These are phyloP conservation scores for Senecio squalidus DNA, from an alignment of 140 eudicot genomes.

Conservation along the genomic window DNA sequence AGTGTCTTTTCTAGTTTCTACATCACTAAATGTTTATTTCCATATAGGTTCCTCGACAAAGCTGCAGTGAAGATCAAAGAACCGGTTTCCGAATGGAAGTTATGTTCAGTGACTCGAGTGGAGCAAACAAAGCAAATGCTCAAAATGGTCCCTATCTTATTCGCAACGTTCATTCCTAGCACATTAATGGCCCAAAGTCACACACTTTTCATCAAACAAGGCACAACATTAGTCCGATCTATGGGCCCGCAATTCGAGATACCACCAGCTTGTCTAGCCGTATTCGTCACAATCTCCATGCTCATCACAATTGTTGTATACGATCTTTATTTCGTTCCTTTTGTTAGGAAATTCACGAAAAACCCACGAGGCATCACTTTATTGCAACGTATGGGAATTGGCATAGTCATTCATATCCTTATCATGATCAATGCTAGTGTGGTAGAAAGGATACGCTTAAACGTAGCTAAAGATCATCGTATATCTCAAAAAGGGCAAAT, in stretches of 20 bases:
- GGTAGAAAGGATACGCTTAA: constrained; percentile 34
- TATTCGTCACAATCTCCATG: constrained; percentile 51
- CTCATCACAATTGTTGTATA: constrained; percentile 38
- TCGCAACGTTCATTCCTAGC: constrained; percentile 43
- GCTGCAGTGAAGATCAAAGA: constrained; percentile 44
- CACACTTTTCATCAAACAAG: constrained; percentile 61
- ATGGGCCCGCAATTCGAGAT: constrained; percentile 50
- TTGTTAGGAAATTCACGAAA: constrained; percentile 32
- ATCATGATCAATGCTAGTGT: constrained; percentile 33
- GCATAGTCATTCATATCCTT: constrained; percentile 41
- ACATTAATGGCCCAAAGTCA: constrained; percentile 36
- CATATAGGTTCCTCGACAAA: constrained; percentile 44
- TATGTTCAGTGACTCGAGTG: constrained; percentile 60
- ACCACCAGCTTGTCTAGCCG: constrained; percentile 50
- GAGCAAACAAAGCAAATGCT: constrained; percentile 70
- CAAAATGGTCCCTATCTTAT: constrained; percentile 48
- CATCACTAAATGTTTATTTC: background rate
- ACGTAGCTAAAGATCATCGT: constrained; percentile 33
- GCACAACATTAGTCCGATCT: constrained; percentile 37
- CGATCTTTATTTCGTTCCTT: constrained; percentile 43
- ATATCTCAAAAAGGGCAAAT: constrained; percentile 23
- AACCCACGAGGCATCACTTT: constrained; percentile 55
- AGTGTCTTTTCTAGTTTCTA: background rate
- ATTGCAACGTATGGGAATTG: constrained; percentile 44
- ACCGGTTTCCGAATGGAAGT: constrained; percentile 32